Evolutionary conservation across 2,329 filamentous ascomycete genomes (phyloP), one percentile per base, ranked within the genome.

Genomic region (Trichoderma simmonsii): DNA sequence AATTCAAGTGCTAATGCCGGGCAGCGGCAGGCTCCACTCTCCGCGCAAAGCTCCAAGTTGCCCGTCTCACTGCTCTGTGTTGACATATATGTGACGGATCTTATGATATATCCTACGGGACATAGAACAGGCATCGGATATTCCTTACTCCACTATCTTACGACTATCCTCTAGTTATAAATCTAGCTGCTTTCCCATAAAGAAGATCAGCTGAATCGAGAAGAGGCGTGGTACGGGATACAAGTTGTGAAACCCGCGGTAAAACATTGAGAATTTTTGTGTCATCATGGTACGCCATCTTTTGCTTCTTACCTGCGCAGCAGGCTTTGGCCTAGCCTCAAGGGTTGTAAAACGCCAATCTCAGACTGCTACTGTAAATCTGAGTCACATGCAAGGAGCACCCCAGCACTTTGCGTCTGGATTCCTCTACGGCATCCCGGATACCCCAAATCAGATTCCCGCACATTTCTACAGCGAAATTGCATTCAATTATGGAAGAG

Each of bases 341-440:
- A 51, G 3, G 12, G 11, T 51, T 15, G 14, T 51, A 24, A 24
- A 43, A 12, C 70, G 63, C 21, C 63, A 67, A 59, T n/a, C 28
- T 6, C 54, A 66, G 15, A 59, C 63, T 2, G 70, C 70, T 15
- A 28, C 56, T 15, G 28, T 71, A 6, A 68, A 71, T 30, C 63
- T 71, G 18, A 61, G 63, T 28, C 54, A 67, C 18, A 34, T 68
- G 63, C 70, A 48, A 28, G 70, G 70, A 24, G 51, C 62, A 9
- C 54, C 70, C 1, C 64, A 71, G 12, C 70, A 71, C 36, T 67
- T 60, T 61, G 70, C 70, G 2, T 71, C 70, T 26, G 70, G 70
- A 15, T 71, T 71, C 18, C 39, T 71, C 15, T 71, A 71, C 26
- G 70, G 70, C 15, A 71, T 71, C 34, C 70, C 70, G 15, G 70